Percentiles rank a stretch among this genome's conserved stretches.
Conservation (phyloP, 2,329 filamentous ascomycete genomes). For the Alternaria tenuissima region DNA sequence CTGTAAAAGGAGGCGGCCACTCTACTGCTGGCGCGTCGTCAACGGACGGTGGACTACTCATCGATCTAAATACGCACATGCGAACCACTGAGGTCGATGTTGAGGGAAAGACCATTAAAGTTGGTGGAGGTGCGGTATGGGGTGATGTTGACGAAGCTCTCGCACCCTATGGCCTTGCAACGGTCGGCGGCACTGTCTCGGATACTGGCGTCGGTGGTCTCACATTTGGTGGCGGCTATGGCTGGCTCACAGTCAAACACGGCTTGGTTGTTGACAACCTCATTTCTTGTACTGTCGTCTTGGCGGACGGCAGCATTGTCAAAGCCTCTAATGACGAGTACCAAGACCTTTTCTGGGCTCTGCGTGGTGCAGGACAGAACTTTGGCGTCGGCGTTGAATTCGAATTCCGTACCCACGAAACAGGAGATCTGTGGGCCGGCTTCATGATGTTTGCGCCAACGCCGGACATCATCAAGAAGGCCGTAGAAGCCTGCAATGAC, state of each 20-base stretch:
- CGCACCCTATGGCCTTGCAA: slow-evolving; percentile 12
- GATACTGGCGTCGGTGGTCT: slow-evolving; percentile 55
- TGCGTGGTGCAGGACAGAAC: slow-evolving; percentile 66
- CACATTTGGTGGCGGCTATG: slow-evolving; percentile 65
- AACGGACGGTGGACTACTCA: slow-evolving; percentile 16
- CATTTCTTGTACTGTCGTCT: slow-evolving; percentile 59
- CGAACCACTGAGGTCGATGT: slow-evolving; percentile 12
- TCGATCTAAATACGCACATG: slow-evolving; percentile 17
- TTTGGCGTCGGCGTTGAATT: slow-evolving; percentile 62
- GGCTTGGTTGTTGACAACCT: slow-evolving; percentile 64
- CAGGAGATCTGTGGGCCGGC: slow-evolving; percentile 21
- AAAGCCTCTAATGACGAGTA: slow-evolving; percentile 41
- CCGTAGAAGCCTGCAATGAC: slow-evolving; percentile 7
- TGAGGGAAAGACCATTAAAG: slow-evolving; percentile 9
- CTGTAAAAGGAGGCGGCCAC: slow-evolving; percentile 17
- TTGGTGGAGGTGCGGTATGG: slow-evolving; percentile 16
- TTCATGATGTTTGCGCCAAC: slow-evolving; percentile 15
- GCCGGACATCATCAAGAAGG: slow-evolving; percentile 9
- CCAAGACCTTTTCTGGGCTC: slow-evolving; percentile 64
- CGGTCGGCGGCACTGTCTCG: slow-evolving; percentile 15
- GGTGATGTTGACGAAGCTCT: slow-evolving; percentile 17
- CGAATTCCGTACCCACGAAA: slow-evolving; percentile 49
- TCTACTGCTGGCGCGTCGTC: slow-evolving; percentile 19
- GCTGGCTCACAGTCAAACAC: slow-evolving; percentile 61
- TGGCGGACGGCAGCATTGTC: slow-evolving; percentile 57